A percentile compares a stretch with the other conserved stretches of the same genome.
These are phyloP conservation scores for Adansonia gregorii DNA, from an alignment of 441 rosid genomes.

Conservation along the genomic window DNA sequence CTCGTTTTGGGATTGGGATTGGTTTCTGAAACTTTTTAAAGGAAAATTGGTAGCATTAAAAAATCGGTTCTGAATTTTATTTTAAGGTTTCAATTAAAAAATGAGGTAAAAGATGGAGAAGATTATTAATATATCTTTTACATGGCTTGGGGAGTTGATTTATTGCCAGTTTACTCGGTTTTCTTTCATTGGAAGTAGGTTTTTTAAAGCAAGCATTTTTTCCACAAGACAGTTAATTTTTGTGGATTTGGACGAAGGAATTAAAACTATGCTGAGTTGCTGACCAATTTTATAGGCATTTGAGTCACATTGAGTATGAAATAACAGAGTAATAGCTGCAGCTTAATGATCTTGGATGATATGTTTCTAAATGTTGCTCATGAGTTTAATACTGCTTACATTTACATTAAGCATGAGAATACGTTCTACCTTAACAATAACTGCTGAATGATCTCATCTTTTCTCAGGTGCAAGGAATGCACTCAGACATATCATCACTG, in stretches of 20 bases:
- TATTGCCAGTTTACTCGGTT: neutral
- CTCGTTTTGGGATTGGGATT: neutral
- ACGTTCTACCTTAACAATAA: neutral
- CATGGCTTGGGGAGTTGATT: neutral
- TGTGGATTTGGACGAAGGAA: constrained; percentile 1
- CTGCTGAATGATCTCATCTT: neutral
- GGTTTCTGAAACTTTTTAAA: neutral
- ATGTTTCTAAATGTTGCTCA: neutral
- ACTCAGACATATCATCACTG: constrained; percentile 61
- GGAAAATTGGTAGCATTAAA: neutral
- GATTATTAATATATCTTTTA: neutral
- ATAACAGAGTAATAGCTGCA: neutral
- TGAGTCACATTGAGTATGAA: neutral
- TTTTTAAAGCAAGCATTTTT: neutral
- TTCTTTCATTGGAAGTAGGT: neutral
- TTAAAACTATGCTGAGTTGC: neutral
- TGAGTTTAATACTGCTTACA: no score
- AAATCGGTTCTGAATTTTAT: neutral
- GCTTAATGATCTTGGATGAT: neutral
- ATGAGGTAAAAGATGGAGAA: neutral
- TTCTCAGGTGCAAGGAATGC: constrained; percentile 91
- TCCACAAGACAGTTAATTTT: neutral
- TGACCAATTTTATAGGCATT: neutral
- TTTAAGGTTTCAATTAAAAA: neutral
- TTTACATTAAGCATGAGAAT: neutral